A percentile compares a stretch with the other conserved stretches of the same genome.
Evolutionary conservation across 1,139 yeast species (phyloP).

Genomic region (Pichia sp.): DNA sequence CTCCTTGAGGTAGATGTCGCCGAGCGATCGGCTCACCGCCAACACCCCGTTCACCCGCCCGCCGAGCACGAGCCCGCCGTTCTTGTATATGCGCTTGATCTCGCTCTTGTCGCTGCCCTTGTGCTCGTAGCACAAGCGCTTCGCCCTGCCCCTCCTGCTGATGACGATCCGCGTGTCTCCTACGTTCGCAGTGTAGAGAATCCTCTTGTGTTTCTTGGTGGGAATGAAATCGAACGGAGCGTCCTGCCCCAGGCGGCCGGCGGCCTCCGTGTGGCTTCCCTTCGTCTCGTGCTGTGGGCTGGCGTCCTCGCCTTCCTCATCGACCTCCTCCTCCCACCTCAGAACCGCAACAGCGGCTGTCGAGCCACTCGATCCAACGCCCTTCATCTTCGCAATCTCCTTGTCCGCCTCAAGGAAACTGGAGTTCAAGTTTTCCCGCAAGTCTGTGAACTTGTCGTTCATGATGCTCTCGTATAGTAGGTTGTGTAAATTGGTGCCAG

Average conservation of each 20-base stretch:
- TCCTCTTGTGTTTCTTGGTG: slow-evolving; percentile 49
- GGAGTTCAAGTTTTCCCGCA: slow-evolving; percentile 53
- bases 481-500: slow-evolving; percentile 79
- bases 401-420: slow-evolving; percentile 73
- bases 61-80: slow-evolving; percentile 86
- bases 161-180: slow-evolving; percentile 89
- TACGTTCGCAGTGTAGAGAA: slow-evolving; percentile 90
- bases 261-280: slow-evolving; percentile 3
- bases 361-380: slow-evolving; percentile 72
- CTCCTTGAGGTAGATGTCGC: slow-evolving; percentile 91
- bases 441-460: slow-evolving; percentile 36
- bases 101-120: slow-evolving; percentile 84
- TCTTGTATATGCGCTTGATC: slow-evolving; percentile 63
- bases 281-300: slow-evolving; percentile 5
- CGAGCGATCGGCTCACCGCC: slow-evolving; percentile 91
- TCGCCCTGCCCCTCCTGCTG: slow-evolving; percentile 67
- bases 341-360: slow-evolving; percentile 95
- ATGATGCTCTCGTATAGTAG: slow-evolving; percentile 52
- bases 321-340: slow-evolving; percentile 69
- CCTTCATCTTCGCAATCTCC: slow-evolving; percentile 50
- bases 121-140: slow-evolving; percentile 86
- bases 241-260: not conserved
- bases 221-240: slow-evolving; percentile 45
- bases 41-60: slow-evolving; percentile 93
- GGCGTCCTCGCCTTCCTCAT: slow-evolving; percentile 15